Conservation (phyloP, 768 basidiomycete species). For the Kwoniella botswanensis region DNA sequence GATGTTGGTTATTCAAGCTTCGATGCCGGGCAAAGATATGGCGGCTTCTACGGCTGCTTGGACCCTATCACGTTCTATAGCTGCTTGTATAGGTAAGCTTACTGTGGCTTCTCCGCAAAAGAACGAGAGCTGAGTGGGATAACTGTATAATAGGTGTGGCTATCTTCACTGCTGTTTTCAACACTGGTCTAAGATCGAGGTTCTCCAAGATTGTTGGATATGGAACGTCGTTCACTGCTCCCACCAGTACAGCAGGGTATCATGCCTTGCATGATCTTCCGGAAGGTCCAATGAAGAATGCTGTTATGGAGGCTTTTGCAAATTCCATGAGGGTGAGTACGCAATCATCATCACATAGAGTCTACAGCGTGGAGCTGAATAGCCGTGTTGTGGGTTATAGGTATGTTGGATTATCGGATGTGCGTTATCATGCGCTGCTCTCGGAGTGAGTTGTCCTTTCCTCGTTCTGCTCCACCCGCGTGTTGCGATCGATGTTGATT, state of each 20-base stretch:
- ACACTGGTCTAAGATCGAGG: slow-evolving; percentile 37
- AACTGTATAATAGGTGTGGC: slow-evolving; percentile 27
- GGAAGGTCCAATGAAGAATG: slow-evolving; percentile 41
- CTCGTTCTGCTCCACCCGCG: not conserved
- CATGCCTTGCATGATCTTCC: slow-evolving; percentile 47
- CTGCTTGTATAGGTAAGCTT: slow-evolving; percentile 43
- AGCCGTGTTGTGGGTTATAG: slow-evolving; percentile 4
- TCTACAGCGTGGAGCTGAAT: not conserved
- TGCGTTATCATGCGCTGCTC: slow-evolving; percentile 32
- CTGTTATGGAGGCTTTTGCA: slow-evolving; percentile 51
- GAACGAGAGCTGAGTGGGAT: too few species aligned
- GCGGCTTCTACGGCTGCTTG: slow-evolving; percentile 52
- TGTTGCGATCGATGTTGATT: not conserved
- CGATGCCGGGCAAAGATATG: slow-evolving; percentile 56
- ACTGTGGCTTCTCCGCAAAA: not conserved
- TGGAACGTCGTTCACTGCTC: slow-evolving; percentile 39
- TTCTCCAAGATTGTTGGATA: slow-evolving; percentile 46
- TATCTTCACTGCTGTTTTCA: slow-evolving; percentile 46
- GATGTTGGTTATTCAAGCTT: slow-evolving; percentile 51
- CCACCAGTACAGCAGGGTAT: slow-evolving; percentile 39
- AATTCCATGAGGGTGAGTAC: slow-evolving; percentile 44
- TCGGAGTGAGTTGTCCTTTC: slow-evolving; percentile 30
- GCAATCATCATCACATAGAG: not conserved
- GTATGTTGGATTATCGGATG: slow-evolving; percentile 48
- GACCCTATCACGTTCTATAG: slow-evolving; percentile 46